Evolutionary conservation across 2,329 filamentous ascomycete genomes (phyloP).

Genomic region (Sporothrix brunneoviolacea): DNA sequence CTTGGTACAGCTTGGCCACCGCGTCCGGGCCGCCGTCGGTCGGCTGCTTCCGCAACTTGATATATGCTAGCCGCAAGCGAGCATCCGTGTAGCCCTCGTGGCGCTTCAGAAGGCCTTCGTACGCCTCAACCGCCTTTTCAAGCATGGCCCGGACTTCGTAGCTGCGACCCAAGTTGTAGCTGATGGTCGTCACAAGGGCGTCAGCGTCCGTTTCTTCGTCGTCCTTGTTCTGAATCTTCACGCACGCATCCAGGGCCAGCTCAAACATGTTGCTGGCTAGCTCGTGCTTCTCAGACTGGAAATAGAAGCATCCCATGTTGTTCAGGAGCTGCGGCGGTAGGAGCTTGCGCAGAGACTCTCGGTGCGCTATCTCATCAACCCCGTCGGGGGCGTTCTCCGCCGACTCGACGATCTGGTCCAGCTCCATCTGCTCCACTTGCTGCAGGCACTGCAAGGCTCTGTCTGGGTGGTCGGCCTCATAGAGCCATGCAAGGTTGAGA

Average conservation of each 20-base stretch:
- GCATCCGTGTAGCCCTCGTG: slow-evolving; percentile 93
- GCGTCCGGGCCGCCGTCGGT: slow-evolving; percentile 81
- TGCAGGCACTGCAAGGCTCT: slow-evolving; percentile 87
- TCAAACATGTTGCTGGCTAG: slow-evolving; percentile 84
- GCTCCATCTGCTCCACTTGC: slow-evolving; percentile 85
- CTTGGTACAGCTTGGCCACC: slow-evolving; percentile 77
- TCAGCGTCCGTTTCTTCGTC: slow-evolving; percentile 70
- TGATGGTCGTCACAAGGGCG: slow-evolving; percentile 89
- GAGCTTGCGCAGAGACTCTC: slow-evolving; percentile 61
- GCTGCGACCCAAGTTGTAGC: slow-evolving; percentile 89
- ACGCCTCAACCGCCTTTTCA: slow-evolving; percentile 81
- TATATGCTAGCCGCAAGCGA: slow-evolving; percentile 79
- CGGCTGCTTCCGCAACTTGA: slow-evolving; percentile 73
- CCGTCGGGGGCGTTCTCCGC: slow-evolving; percentile 52
- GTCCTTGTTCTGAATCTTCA: slow-evolving; percentile 70
- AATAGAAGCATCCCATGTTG: slow-evolving; percentile 96
- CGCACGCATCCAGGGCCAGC: slow-evolving; percentile 80
- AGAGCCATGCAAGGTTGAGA: slow-evolving; percentile 84
- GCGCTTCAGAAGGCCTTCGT: slow-evolving; percentile 75
- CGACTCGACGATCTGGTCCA: slow-evolving; percentile 67
- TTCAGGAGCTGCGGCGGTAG: slow-evolving; percentile 88
- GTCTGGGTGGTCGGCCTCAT: slow-evolving; percentile 78
- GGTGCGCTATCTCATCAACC: slow-evolving; percentile 55
- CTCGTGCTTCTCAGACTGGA: slow-evolving; percentile 75
- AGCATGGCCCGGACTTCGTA: slow-evolving; percentile 79